Evolutionary conservation across 768 basidiomycete species (phyloP).

Genomic region (Harrya chromipes): DNA sequence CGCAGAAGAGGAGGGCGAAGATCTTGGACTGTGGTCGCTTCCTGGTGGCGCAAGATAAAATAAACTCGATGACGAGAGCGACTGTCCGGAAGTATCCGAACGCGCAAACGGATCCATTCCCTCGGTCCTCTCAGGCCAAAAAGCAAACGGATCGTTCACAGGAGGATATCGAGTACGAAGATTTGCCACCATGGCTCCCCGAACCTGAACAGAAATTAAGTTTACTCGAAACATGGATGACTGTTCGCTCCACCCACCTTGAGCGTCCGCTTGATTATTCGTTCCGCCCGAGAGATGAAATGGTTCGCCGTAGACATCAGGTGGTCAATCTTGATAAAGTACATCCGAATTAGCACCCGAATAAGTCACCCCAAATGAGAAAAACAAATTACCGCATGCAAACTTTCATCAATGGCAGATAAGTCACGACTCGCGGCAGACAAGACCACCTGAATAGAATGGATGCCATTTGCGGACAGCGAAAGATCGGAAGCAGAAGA

Average conservation of each 20-base stretch:
- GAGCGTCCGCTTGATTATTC: slow-evolving; percentile 52
- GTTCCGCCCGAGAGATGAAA: slow-evolving; percentile 55
- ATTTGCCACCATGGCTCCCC: slow-evolving; percentile 43
- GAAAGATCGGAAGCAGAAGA: slow-evolving; percentile 6
- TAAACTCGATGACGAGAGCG: slow-evolving; percentile 5
- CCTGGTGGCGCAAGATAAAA: slow-evolving; percentile 24
- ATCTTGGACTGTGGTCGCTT: slow-evolving; percentile 9
- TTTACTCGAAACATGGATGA: slow-evolving; percentile 1
- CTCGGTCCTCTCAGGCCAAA: slow-evolving; percentile 11
- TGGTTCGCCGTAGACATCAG: slow-evolving; percentile 52
- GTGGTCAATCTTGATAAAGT: slow-evolving; percentile 46
- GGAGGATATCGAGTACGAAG: slow-evolving; percentile 34
- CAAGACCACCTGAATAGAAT: slow-evolving; percentile 47
- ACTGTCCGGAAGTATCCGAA: slow-evolving; percentile 1
- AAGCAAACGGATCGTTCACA: slow-evolving; percentile 19
- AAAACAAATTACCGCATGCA: slow-evolving; percentile 49
- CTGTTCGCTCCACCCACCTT: slow-evolving; percentile 38
- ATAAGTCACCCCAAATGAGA: slow-evolving; percentile 7
- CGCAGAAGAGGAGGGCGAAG: slow-evolving; percentile 26
- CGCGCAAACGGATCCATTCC: neutral
- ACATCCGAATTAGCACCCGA: slow-evolving; percentile 6
- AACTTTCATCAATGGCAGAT: slow-evolving; percentile 48
- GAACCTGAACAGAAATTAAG: slow-evolving; percentile 38
- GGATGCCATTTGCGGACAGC: slow-evolving; percentile 37
- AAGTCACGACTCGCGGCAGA: slow-evolving; percentile 57